Evolutionary conservation across 2,329 filamentous ascomycete species (phyloP), one percentile per base, ranked within the genome.

Genomic region (Penicillium sp.): DNA sequence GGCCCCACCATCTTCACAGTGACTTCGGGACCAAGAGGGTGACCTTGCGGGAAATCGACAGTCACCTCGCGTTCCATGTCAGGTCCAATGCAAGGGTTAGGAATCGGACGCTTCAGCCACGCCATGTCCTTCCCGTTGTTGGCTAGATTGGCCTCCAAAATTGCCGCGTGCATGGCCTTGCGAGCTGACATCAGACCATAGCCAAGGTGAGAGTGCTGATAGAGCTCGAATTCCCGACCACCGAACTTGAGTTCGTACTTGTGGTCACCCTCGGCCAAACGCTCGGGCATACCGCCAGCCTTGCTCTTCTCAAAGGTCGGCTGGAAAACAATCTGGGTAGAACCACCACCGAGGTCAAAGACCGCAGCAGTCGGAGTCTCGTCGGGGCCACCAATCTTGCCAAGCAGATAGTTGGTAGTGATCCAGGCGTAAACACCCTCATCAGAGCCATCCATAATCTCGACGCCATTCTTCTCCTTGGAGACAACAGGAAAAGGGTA

Each of bases 341-440:
- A 95, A 37, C 92, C 92, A 56, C 92, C 92, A 47, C 92, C 92
- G 32, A 98, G 82, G 61, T 98, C 92, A 58, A 98, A 95, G 42
- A 95, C 80, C 34, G 92, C 92, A 27, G 92, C 93, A 1, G 92
- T 96, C 34, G 87, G 84, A 47, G 79, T 87, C 63, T 89, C 80
- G 61, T 95, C 90, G 2, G 88, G 85, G 8, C 85, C 85, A 42
- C 92, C 92, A 65, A 98, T 96, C 71, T 96, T 96, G 57, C 90
- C 90, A 15, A 98, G 79, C 27, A 98, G 82, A 67, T 98, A 98
- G 74, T 98, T 98, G 51, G 88, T 92, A 5, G 92, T 98, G 64
- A 98, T 94, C 92, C 92, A 98, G 36, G 92, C 93, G 61, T 94
- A 98, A 18, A 98, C 90, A 61, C 92, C 92, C 70, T 98, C 92